These are phyloP conservation scores for Boletus fagicola DNA, from an alignment of 768 basidiomycete species.

Conservation along the genomic window DNA sequence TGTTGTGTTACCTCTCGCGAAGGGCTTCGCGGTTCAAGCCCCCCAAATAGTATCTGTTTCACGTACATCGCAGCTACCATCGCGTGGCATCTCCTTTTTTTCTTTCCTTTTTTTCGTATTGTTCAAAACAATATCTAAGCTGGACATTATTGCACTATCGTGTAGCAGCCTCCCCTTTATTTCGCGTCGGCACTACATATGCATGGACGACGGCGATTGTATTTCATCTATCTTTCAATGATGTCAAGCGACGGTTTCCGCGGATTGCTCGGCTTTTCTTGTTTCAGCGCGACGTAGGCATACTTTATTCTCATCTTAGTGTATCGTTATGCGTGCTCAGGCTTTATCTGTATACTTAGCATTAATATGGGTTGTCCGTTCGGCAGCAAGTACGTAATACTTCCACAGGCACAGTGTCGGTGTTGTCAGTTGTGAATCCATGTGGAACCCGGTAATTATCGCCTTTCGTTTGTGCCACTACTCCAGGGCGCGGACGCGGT, in stretches of 20 bases:
- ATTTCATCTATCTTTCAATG: neutral
- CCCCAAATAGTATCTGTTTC: constrained; percentile 36
- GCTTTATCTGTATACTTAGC: neutral
- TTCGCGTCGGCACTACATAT: neutral
- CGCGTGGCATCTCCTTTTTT: neutral
- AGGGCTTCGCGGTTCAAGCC: constrained; percentile 52
- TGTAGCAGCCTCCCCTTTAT: neutral
- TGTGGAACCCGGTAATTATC: too few species aligned
- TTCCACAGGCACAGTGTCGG: neutral
- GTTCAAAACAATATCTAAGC: neutral
- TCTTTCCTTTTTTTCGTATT: neutral
- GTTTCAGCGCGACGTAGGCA: neutral
- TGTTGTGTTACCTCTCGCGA: constrained; percentile 36
- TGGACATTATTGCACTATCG: neutral
- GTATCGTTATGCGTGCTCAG: neutral
- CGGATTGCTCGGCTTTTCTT: neutral
- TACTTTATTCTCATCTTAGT: neutral
- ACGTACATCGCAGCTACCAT: neutral
- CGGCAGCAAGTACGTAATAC: neutral
- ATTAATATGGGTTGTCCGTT: neutral
- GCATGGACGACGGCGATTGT: neutral
- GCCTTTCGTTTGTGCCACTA: neutral
- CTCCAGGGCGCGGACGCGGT: neutral
- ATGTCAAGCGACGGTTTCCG: neutral
- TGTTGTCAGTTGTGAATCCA: neutral